Evolutionary conservation across 306 rosid species (phyloP).

Genomic region (Rosa persica): DNA sequence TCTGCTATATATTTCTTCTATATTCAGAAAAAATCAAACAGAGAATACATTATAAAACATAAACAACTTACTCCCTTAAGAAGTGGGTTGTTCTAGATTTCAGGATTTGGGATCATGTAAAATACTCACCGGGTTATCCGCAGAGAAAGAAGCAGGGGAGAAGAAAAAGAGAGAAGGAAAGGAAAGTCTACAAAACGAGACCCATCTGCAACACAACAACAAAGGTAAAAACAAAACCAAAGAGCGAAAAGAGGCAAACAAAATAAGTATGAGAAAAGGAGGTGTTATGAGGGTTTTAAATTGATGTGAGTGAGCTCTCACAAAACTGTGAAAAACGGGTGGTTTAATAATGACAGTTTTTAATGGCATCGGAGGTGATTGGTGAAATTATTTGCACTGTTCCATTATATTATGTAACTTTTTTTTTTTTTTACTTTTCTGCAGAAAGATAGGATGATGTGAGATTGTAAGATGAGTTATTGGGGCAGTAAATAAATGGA

Average conservation of each 20-base stretch:
- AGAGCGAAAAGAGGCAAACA: slow-evolving; percentile 16
- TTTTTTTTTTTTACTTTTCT: not conserved
- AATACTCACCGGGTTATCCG: slow-evolving; percentile 51
- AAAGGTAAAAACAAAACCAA: slow-evolving; percentile 35
- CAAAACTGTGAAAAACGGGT: not conserved
- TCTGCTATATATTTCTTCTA: not conserved
- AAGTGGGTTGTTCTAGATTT: slow-evolving; percentile 34
- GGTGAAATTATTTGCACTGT: slow-evolving; percentile 6
- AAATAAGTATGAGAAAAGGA: slow-evolving; percentile 15
- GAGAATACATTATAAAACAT: not conserved
- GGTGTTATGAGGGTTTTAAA: not conserved
- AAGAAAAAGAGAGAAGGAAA: not conserved
- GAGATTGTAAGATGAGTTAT: slow-evolving; percentile 13
- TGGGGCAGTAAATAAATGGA: slow-evolving; percentile 25
- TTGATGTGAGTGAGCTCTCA: not conserved
- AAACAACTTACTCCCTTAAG: slow-evolving; percentile 31
- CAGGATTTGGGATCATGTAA: slow-evolving; percentile 41
- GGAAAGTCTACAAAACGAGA: slow-evolving; percentile 35
- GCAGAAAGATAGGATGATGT: slow-evolving; percentile 17
- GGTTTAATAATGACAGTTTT: slow-evolving; percentile 10
- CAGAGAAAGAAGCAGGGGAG: slow-evolving; percentile 39
- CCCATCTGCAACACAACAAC: slow-evolving; percentile 39
- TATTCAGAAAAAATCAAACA: not conserved
- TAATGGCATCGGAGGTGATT: not conserved
- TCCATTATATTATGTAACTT: not conserved